Evolutionary conservation across 352 stramenopile species (phyloP).

Genomic region (Aphanomyces euteiches): DNA sequence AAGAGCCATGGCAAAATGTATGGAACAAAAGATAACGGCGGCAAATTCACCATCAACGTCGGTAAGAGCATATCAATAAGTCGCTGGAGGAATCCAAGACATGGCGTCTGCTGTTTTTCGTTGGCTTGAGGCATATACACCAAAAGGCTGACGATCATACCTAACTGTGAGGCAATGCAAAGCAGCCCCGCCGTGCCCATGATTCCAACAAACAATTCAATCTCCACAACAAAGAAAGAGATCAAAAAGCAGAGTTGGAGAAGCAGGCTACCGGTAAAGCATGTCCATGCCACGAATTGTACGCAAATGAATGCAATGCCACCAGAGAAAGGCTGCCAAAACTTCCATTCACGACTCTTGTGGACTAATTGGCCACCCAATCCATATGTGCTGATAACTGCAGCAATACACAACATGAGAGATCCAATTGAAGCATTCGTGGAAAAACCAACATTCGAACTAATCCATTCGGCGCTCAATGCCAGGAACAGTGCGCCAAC

Average conservation of each 20-base stretch:
- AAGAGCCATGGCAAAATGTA: slow-evolving; percentile 9
- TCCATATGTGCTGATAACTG: slow-evolving; percentile 79
- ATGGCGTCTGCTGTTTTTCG: slow-evolving; percentile 15
- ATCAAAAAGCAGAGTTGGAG: slow-evolving; percentile 72
- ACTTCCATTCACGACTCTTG: slow-evolving; percentile 65
- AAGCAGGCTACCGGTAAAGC: slow-evolving; percentile 61
- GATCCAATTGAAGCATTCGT: slow-evolving; percentile 48
- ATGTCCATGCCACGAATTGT: slow-evolving; percentile 75
- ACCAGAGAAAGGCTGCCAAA: slow-evolving; percentile 81
- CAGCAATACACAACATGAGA: slow-evolving; percentile 64
- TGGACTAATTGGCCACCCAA: slow-evolving; percentile 65
- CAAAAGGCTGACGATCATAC: slow-evolving; percentile 80
- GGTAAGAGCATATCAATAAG: slow-evolving; percentile 21
- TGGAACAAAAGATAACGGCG: not conserved
- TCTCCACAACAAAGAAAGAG: slow-evolving; percentile 69
- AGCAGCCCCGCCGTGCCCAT: slow-evolving; percentile 60
- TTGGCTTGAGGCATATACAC: slow-evolving; percentile 43
- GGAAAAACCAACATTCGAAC: slow-evolving; percentile 30
- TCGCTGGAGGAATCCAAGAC: not conserved
- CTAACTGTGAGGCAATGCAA: slow-evolving; percentile 62
- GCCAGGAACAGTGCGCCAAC: slow-evolving; percentile 63
- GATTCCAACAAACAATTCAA: slow-evolving; percentile 73
- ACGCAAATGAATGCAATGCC: slow-evolving; percentile 68
- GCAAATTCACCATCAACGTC: slow-evolving; percentile 19
- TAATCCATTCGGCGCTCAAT: slow-evolving; percentile 54